Evolutionary conservation across 805 yeast species (phyloP).

Genomic region (Torulaspora quercuum): DNA sequence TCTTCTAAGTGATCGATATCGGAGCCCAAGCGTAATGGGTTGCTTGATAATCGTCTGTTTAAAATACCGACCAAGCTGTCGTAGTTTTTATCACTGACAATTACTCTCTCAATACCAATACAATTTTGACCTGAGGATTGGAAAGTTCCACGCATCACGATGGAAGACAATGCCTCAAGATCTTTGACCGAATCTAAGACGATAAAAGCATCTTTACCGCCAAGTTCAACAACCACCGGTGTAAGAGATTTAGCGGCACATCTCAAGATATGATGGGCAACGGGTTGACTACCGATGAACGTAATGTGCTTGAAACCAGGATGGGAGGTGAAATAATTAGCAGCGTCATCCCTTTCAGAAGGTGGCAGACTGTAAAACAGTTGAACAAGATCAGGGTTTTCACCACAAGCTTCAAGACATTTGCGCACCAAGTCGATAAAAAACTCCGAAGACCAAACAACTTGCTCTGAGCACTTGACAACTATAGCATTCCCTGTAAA

Average conservation of each 20-base stretch:
- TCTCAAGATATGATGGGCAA: constrained; percentile 80
- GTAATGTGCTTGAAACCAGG: constrained; percentile 83
- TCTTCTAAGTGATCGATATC: constrained; percentile 88
- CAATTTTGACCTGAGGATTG: constrained; percentile 98
- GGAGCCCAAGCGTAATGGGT: constrained; percentile 70
- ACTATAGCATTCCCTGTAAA: constrained; percentile 91
- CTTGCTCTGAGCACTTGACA: constrained; percentile 93
- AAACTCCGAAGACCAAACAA: constrained; percentile 87
- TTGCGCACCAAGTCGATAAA: constrained; percentile 68
- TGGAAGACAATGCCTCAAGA: constrained; percentile 59
- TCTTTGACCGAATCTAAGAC: constrained; percentile 78
- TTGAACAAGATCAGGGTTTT: constrained; percentile 81
- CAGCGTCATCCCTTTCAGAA: constrained; percentile 38
- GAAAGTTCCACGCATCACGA: constrained; percentile 90
- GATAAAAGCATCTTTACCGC: constrained; percentile 92
- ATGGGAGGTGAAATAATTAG: constrained; percentile 81
- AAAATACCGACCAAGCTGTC: constrained; percentile 57
- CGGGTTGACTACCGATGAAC: constrained; percentile 93
- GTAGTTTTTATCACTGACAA: constrained; percentile 71
- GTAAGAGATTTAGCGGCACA: constrained; percentile 86
- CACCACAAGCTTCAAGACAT: constrained; percentile 69
- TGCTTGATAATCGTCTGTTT: constrained; percentile 49
- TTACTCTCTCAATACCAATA: constrained; percentile 93
- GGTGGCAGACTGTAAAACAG: constrained; percentile 85
- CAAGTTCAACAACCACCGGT: constrained; percentile 93